Conservation (phyloP, 2,329 filamentous ascomycete species). For the Venturia nashicola region DNA sequence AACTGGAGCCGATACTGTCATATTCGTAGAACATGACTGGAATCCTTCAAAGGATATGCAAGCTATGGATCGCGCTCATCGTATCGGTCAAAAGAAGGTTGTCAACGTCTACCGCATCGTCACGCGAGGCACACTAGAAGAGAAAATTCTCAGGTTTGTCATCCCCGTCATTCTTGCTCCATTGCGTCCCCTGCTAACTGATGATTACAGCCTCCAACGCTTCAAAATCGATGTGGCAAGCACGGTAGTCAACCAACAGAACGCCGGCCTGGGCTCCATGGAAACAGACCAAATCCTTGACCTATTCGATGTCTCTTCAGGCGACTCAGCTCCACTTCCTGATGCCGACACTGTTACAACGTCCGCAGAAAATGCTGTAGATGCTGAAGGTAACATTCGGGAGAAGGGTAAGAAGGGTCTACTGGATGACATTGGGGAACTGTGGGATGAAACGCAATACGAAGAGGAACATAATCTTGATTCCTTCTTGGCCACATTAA, state of each 20-base stretch:
- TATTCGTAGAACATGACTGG: slow-evolving; percentile 99
- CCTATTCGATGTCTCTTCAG: slow-evolving; percentile 64
- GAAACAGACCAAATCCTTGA: slow-evolving; percentile 97
- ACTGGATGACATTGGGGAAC: slow-evolving; percentile 84
- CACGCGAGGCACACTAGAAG: slow-evolving; percentile 87
- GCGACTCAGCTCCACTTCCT: slow-evolving; percentile 47
- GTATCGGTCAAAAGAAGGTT: slow-evolving; percentile 98
- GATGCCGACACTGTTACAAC: slow-evolving; percentile 48
- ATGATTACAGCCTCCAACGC: slow-evolving; percentile 61
- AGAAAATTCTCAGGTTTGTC: slow-evolving; percentile 79
- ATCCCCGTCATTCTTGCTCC: slow-evolving; percentile 15
- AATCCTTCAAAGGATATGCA: slow-evolving; percentile 98
- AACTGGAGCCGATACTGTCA: slow-evolving; percentile 94
- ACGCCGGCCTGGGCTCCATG: slow-evolving; percentile 88
- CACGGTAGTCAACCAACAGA: slow-evolving; percentile 98
- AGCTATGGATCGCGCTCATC: slow-evolving; percentile 96
- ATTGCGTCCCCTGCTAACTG: slow-evolving; percentile 5
- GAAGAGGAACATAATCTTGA: slow-evolving; percentile 96
- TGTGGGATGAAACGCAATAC: slow-evolving; percentile 97
- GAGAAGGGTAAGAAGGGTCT: slow-evolving; percentile 96
- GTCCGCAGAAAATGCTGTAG: slow-evolving; percentile 67
- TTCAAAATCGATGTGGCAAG: slow-evolving; percentile 99
- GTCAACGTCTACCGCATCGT: slow-evolving; percentile 98
- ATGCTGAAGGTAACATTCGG: slow-evolving; percentile 76
- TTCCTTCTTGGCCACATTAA: slow-evolving; percentile 91